Conservation (phyloP, 1,139 yeast genomes). For the Schizosaccharomyces versatilis region DNA sequence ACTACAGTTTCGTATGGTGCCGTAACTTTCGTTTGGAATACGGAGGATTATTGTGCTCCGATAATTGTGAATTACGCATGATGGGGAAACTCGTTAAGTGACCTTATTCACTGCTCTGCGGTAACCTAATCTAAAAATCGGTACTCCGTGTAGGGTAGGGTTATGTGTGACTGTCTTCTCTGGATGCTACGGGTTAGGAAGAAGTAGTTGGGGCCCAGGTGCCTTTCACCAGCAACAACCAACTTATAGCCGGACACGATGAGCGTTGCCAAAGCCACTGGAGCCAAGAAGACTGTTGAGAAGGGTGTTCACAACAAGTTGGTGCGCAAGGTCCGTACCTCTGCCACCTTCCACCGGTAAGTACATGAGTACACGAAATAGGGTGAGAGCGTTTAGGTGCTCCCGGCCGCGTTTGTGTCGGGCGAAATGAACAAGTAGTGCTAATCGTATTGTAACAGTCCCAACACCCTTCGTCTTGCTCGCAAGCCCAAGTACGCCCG, state of each 20-base stretch:
- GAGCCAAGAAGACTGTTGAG: constrained; percentile 97
- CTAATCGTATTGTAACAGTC: constrained; percentile 25
- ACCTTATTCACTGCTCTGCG: too few relatives aligned
- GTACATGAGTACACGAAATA: neutral
- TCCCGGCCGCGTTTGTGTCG: too few relatives aligned
- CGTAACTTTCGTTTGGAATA: too few relatives aligned
- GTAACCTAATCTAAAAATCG: too few relatives aligned
- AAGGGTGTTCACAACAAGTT: constrained; percentile 91
- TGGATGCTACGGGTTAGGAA: too few relatives aligned
- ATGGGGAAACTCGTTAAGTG: too few relatives aligned
- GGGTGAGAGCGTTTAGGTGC: too few relatives aligned
- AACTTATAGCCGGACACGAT: constrained; percentile 2
- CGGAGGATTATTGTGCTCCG: too few relatives aligned
- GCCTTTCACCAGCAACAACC: constrained; percentile 1
- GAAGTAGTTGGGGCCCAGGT: too few relatives aligned
- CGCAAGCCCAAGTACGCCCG: constrained; percentile 89
- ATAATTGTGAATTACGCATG: too few relatives aligned
- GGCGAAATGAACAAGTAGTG: too few relatives aligned
- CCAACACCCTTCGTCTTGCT: constrained; percentile 87
- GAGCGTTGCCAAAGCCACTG: constrained; percentile 44
- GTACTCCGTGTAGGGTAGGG: neutral
- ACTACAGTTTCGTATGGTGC: too few relatives aligned
- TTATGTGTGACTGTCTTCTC: neutral
- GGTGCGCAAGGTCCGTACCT: constrained; percentile 82
- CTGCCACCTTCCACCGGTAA: constrained; percentile 59